Conservation (phyloP, 176 grass and related monocot species). For the Phoenix roebelenii region DNA sequence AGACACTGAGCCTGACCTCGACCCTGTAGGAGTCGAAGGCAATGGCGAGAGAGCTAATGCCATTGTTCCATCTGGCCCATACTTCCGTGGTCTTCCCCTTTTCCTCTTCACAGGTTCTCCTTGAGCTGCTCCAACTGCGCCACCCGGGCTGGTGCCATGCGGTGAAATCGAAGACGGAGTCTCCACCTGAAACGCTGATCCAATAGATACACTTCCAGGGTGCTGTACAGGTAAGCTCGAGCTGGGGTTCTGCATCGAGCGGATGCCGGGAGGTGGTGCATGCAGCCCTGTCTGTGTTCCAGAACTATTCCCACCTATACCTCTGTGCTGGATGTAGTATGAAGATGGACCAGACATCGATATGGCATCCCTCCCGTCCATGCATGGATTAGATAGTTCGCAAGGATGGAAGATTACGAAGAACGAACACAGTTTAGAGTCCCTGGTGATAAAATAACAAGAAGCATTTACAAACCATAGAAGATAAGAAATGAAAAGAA, state of each 20-base stretch:
- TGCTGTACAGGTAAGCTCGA: conserved; percentile 44
- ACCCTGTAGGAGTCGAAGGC: conserved; percentile 9
- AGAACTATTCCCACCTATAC: conserved; percentile 12
- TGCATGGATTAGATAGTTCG: conserved; percentile 37
- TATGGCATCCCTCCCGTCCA: conserved; percentile 72
- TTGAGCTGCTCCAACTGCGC: neutral
- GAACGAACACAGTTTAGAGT: too few relatives aligned
- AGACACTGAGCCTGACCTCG: conserved; percentile 24
- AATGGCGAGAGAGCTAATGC: conserved; percentile 1
- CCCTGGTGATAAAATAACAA: too few relatives aligned
- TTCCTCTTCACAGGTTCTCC: conserved; percentile 50
- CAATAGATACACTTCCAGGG: conserved; percentile 28
- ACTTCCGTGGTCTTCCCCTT: conserved; percentile 71
- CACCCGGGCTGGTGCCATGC: neutral
- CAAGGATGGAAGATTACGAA: too few relatives aligned
- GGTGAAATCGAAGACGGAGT: neutral
- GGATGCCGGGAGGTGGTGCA: conserved; percentile 38
- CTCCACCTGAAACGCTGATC: conserved; percentile 64
- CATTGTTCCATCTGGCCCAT: conserved; percentile 62
- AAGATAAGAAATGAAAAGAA: too few relatives aligned
- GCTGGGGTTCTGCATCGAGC: conserved; percentile 55
- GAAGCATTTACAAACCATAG: too few relatives aligned
- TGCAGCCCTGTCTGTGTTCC: conserved; percentile 45
- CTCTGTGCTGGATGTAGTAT: conserved; percentile 40
- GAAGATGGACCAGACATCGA: conserved; percentile 53